A percentile compares a stretch with the other conserved stretches of the same genome.
Conservation (phyloP, 2,329 filamentous ascomycete genomes). For the Calycina marina region DNA sequence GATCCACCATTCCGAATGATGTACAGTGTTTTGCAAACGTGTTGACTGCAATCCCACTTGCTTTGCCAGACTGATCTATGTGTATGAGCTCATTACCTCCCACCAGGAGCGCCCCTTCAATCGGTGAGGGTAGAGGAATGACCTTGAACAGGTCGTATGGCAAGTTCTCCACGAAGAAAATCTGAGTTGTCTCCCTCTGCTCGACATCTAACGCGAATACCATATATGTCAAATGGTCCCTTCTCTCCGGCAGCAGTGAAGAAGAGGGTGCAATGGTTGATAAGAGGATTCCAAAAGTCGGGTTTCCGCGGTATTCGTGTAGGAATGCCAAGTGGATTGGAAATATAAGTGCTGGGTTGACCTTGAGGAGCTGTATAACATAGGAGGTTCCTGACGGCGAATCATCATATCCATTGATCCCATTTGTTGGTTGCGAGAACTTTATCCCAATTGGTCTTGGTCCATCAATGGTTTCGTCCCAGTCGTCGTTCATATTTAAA, state of each 20-base stretch:
- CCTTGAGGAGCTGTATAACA: conserved; percentile 74
- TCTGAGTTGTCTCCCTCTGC: conserved; percentile 82
- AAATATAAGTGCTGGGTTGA: conserved; percentile 77
- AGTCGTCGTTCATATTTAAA: conserved; percentile 81
- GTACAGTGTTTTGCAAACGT: conserved; percentile 73
- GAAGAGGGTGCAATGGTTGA: conserved; percentile 60
- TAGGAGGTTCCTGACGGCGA: conserved; percentile 84
- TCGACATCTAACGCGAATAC: conserved; percentile 93
- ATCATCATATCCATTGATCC: conserved; percentile 24
- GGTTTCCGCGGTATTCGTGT: conserved; percentile 85
- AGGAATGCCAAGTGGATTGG: conserved; percentile 86
- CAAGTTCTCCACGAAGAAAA: conserved; percentile 71
- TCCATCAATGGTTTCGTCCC: conserved; percentile 69
- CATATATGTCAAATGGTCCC: conserved; percentile 77
- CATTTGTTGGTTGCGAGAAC: conserved; percentile 21
- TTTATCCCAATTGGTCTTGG: conserved; percentile 37
- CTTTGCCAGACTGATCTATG: conserved; percentile 87
- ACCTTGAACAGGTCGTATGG: conserved; percentile 80
- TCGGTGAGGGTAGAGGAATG: conserved; percentile 67
- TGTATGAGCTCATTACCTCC: conserved; percentile 88
- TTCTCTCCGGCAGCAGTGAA: conserved; percentile 59
- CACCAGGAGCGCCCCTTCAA: conserved; percentile 77
- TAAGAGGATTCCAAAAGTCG: conserved; percentile 88
- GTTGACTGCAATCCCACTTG: conserved; percentile 86
- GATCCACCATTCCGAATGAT: conserved; percentile 72